phyloP scores from a whole-genome alignment of 2,329 filamentous ascomycete species.

The Diaporthe caulivora region DNA sequence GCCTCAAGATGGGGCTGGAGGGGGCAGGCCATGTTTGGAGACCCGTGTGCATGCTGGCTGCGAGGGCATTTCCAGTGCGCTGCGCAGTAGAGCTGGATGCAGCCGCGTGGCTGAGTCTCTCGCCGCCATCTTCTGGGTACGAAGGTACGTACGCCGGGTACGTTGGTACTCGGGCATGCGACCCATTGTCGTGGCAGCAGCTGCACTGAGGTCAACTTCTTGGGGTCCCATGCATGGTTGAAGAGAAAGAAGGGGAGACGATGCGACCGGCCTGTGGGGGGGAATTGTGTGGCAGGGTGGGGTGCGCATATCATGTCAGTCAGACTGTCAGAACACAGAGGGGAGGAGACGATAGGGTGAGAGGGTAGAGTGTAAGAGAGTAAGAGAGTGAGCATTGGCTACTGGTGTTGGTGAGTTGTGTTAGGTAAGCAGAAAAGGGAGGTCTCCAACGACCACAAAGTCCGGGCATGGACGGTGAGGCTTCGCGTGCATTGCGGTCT shows the following conservation, averaged over 20 bases:
- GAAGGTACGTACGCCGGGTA: background rate
- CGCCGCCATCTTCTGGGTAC: background rate
- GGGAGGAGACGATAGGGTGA: background rate
- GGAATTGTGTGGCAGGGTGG: background rate
- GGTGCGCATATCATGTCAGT: background rate
- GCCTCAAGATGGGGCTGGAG: constrained; percentile 31
- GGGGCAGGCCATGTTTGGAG: constrained; percentile 33
- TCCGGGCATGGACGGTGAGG: constrained; percentile 3
- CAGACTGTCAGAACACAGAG: background rate
- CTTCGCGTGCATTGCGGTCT: background rate
- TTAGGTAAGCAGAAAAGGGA: constrained; percentile 22
- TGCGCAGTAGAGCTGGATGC: constrained; percentile 22
- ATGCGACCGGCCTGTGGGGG: background rate
- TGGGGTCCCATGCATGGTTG: background rate
- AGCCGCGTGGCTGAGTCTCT: constrained; percentile 22
- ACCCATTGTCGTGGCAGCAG: background rate
- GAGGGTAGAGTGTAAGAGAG: too few species aligned
- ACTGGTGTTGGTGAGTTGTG: background rate
- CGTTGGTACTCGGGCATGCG: constrained; percentile 2
- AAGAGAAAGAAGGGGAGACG: background rate
- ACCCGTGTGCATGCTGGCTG: constrained; percentile 31
- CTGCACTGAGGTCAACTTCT: constrained; percentile 14
- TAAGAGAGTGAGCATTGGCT: too few species aligned
- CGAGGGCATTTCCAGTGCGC: constrained; percentile 12
- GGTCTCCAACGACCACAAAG: background rate